Base-by-base conservation (phyloP, 106 monocot species). In the Acorus gramineus region DNA sequence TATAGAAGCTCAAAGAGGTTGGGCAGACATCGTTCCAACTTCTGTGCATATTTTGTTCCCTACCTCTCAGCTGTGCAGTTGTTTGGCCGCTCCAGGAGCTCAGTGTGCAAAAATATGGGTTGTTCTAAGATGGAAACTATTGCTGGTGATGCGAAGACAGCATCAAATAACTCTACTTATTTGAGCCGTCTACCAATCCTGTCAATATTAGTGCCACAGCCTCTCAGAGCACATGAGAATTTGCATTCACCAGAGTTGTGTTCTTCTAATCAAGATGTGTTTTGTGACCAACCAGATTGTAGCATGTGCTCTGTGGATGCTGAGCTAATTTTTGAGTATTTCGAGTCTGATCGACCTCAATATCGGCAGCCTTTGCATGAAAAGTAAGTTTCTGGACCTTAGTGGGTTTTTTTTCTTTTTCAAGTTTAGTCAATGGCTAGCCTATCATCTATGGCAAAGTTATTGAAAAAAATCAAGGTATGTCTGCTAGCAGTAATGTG, bases 11-110 rank as follows among this genome's bases (percentile, higher is more conserved):
- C 59, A 3, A 80, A 75, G 53, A 73, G 65, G 43, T 62, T 67
- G 47, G 53, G 58, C 6, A 65, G 62, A 46, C 59, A 46, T 52
- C 63, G 45, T 66, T 52, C 10, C 66, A 66, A 72, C 57, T 84
- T 84, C 47, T 70, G 60, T 51, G 86, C 94, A 49, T 86, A 86
- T 73, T 94, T 94, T 69, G 90, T 90, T 46, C 94, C 93, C 8
- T 94, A 79, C 79, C 93, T 94, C 43, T 94, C 93, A 44, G 89
- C 93, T 13, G 79, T 94, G 11, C 93, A 94, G 68, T 70, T 94
- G 64, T 89, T 94, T 67, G 55, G 62, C n/a, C 60, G 44, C 56
- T 47, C 67, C 47, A 68, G 50, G 2, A 56, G 46, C 43, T 3
- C 56, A 3, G 10, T 9, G 44, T 50, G 54, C 44, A 59, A 42